Conservation (phyloP, 768 basidiomycete genomes). For the Mycena chlorophos region DNA sequence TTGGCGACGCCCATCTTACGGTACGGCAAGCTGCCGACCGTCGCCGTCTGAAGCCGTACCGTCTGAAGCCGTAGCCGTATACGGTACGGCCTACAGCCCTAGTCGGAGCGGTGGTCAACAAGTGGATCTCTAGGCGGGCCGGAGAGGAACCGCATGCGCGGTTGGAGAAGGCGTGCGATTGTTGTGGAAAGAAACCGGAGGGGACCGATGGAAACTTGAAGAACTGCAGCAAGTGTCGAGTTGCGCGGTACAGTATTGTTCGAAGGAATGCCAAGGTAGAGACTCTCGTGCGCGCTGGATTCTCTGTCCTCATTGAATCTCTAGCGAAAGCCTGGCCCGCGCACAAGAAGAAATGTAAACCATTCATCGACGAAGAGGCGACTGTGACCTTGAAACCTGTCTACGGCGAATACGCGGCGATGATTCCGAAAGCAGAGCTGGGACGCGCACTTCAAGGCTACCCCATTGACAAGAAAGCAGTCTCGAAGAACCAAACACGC, state of each 20-base stretch:
- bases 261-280: no score
- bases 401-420: constrained; percentile 19
- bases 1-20: background rate
- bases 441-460: background rate
- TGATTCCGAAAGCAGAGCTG: constrained; percentile 20
- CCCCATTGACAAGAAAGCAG: background rate
- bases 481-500: background rate
- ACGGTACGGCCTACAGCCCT: background rate
- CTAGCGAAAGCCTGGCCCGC: no score
- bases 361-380: no score
- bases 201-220: no score
- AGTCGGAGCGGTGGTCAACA: background rate
- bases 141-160: constrained; percentile 33
- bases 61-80: background rate
- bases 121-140: constrained; percentile 31
- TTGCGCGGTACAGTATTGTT: no score
- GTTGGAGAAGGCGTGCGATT: no score
- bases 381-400: no score
- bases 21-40: background rate
- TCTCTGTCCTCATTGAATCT: no score
- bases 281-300: no score
- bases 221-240: no score
- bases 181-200: no score
- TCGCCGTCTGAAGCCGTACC: background rate
- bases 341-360: no score